These are phyloP conservation scores for Raffaelea arxii DNA, from an alignment of 2,329 filamentous ascomycete genomes.

Conservation along the genomic window DNA sequence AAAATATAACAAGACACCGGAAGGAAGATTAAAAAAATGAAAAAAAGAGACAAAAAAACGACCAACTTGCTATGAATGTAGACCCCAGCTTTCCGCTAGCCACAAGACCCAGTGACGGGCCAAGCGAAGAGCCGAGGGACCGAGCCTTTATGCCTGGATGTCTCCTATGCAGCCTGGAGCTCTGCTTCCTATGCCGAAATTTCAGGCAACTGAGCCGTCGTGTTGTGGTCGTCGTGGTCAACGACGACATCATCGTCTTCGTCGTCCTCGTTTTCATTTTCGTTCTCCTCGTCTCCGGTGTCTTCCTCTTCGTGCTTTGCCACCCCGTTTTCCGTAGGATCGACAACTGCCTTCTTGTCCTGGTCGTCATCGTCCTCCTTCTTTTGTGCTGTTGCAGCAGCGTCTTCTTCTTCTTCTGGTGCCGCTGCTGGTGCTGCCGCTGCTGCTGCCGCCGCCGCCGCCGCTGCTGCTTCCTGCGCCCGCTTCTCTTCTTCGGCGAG, in stretches of 20 bases:
- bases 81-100: no score
- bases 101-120: no score
- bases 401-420: not conserved
- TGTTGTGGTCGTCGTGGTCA: constrained; percentile 7
- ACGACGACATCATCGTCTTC: constrained; percentile 1
- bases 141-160: no score
- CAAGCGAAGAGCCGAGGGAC: no score
- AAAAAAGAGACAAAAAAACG: no score
- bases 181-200: no score
- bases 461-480: constrained; percentile 15
- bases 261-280: not conserved
- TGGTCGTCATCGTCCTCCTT: constrained; percentile 4
- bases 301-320: not conserved
- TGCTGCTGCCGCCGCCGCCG: constrained; percentile 26
- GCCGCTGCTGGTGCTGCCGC: not conserved
- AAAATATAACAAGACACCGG: no score
- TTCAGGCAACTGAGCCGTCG: no score
- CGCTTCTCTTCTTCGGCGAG: constrained; percentile 29
- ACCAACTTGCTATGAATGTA: no score
- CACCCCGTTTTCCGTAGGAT: not conserved
- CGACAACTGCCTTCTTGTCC: constrained; percentile 13
- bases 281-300: not conserved
- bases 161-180: no score
- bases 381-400: not conserved
- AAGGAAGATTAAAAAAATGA: no score